Base-by-base conservation (phyloP, 305 asterid genomes). In the Withania somnifera region DNA sequence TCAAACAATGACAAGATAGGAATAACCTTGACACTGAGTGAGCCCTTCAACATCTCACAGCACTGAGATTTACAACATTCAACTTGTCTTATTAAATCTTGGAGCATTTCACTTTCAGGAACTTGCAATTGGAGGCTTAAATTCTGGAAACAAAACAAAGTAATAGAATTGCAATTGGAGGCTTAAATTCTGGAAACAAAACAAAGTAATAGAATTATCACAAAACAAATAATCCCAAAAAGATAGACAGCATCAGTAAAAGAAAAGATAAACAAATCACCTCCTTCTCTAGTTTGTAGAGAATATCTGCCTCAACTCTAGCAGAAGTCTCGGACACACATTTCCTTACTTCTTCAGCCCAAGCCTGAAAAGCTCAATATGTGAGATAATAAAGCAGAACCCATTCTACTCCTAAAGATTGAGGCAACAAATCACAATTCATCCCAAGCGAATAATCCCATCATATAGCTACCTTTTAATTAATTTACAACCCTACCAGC, bases 231-330 rank as follows among this genome's bases (percentile, higher is more conserved):
- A 28, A 75, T 28, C 45, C 80, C 63, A 28, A 50, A 75, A 75
- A n/a, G 50, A 17, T 15, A 50, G 50, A 66, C 50, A 34, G 80
- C 80, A 75, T 50, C 63, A 75, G 17, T 17, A 45, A 75, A 50
- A 75, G 45, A 26, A 75, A 75, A 75, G 26, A 75, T 24, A 85
- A 71, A 75, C 51, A 66, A 60, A 67, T 77, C 85, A 95, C 99
- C 98, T 95, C 93, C 11, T 89, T 84, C 90, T 92, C 90, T 89
- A 95, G 87, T 89, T 89, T 88, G 88, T 89, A 89, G 86, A 95
- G 89, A 85, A 86, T 81, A 87, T 91, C 98, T 82, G 86, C 89
- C 80, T 91, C 93, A 67, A 94, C 89, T 34, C 88, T 83, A 78
- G 86, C 90, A 84, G 91, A 80, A 82, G 89, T 91, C 89, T 85